phyloP scores from a whole-genome alignment of 176 grass and related monocot species.

The Carex kokanica region DNA sequence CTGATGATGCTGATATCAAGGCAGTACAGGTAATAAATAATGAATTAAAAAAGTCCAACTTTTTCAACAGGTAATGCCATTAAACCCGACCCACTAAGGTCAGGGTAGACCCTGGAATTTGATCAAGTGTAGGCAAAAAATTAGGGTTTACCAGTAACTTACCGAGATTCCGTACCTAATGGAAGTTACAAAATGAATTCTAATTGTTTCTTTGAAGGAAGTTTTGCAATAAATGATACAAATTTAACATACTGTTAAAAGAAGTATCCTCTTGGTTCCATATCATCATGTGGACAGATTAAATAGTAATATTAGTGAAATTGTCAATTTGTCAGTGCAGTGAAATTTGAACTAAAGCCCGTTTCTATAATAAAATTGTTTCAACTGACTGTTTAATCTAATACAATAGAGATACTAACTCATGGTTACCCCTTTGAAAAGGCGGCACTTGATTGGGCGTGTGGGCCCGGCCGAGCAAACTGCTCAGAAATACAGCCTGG shows the following conservation, averaged over 20 bases:
- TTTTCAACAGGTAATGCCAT: not conserved
- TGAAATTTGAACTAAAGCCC: not conserved
- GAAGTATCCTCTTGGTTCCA: too few species aligned
- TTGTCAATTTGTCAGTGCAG: not conserved
- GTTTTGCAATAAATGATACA: too few species aligned
- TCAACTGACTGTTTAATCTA: not conserved
- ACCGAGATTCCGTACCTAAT: too few species aligned
- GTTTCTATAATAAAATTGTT: not conserved
- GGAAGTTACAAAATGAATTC: too few species aligned
- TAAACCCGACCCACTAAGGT: too few species aligned
- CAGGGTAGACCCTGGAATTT: too few species aligned
- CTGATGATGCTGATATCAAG: slow-evolving; percentile 71
- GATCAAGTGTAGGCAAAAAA: too few species aligned
- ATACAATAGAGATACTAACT: not conserved
- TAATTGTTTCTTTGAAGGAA: too few species aligned
- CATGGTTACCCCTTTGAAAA: not conserved
- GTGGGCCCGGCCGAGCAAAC: slow-evolving; percentile 71
- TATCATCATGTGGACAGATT: not conserved
- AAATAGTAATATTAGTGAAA: not conserved
- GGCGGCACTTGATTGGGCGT: slow-evolving; percentile 96
- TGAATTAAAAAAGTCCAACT: not conserved
- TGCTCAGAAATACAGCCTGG: slow-evolving; percentile 90
- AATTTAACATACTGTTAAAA: too few species aligned
- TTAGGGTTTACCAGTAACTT: too few species aligned
- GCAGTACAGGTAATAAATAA: slow-evolving; percentile 48